Conservation (phyloP, 352 stramenopile genomes). For the Aphanomyces astaci region DNA sequence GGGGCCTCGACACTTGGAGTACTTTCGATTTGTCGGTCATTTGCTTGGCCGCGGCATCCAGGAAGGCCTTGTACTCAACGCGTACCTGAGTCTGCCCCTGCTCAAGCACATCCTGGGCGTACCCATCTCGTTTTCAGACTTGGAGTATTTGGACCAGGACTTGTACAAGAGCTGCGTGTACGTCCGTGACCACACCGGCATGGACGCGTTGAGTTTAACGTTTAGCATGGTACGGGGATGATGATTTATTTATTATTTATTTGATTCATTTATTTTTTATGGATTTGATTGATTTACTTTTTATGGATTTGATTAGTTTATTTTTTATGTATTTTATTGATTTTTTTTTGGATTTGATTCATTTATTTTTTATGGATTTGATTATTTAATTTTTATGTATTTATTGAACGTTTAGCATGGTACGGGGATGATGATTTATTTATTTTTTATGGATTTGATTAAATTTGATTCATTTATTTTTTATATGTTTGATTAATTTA, state of each 20-base stretch:
- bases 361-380: too few relatives aligned
- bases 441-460: too few relatives aligned
- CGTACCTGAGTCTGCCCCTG: conserved; percentile 89
- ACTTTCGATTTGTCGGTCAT: conserved; percentile 92
- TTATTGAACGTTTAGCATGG: conserved; percentile 66
- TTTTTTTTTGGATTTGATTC: too few relatives aligned
- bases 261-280: too few relatives aligned
- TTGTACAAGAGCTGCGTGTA: conserved; percentile 63
- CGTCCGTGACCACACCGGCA: conserved; percentile 63
- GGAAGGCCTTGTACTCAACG: conserved; percentile 95
- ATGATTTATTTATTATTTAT: too few relatives aligned
- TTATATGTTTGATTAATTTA: too few relatives aligned
- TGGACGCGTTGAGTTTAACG: conserved; percentile 56
- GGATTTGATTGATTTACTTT: too few relatives aligned
- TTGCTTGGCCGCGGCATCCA: conserved; percentile 97
- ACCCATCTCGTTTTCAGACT: conserved; percentile 78
- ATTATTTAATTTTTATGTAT: too few relatives aligned
- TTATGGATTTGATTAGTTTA: too few relatives aligned
- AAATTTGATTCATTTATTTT: too few relatives aligned
- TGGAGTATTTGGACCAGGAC: conserved; percentile 78
- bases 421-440: conserved; percentile 23
- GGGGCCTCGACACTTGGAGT: conserved; percentile 72
- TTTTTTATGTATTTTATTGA: too few relatives aligned
- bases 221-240: conserved; percentile 50
- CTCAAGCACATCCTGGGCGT: conserved; percentile 78